A percentile compares a stretch with the other conserved stretches of the same genome.
Evolutionary conservation across 2,329 filamentous ascomycete genomes (phyloP).

Genomic region (Botrytis tulipae): DNA sequence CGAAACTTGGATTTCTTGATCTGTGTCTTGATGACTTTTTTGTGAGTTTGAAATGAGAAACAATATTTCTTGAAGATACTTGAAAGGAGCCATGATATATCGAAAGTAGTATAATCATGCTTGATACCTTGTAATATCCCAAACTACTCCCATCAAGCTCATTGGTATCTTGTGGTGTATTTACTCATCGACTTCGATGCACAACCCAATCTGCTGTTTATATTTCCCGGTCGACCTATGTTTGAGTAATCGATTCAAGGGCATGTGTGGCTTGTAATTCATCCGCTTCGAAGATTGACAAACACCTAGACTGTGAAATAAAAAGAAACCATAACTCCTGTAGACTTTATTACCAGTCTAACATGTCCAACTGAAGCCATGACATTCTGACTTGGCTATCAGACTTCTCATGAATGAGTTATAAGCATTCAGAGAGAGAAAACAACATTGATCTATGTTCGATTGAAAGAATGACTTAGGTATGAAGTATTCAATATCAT

Average conservation of each 20-base stretch:
- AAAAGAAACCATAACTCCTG: no score
- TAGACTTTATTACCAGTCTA: neutral
- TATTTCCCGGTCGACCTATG: fast-evolving
- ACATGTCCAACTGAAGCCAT: neutral
- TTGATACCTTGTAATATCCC: no score
- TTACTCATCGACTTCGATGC: neutral
- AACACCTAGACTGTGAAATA: neutral
- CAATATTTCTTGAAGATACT: neutral
- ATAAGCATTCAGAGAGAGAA: no score
- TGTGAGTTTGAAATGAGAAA: neutral
- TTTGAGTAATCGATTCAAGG: no score
- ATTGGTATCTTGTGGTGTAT: neutral
- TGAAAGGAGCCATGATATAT: no score
- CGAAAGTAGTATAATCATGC: neutral
- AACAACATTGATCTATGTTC: no score
- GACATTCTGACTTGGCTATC: neutral
- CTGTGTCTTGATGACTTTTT: neutral
- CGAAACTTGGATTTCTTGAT: neutral
- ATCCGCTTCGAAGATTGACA: neutral
- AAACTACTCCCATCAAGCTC: neutral
- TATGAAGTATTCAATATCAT: neutral
- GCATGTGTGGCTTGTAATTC: no score
- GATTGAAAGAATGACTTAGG: no score
- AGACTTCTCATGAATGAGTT: neutral
- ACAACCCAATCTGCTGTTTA: neutral